These are phyloP conservation scores for Candida alai DNA, from an alignment of 805 yeast species.

Conservation along the genomic window DNA sequence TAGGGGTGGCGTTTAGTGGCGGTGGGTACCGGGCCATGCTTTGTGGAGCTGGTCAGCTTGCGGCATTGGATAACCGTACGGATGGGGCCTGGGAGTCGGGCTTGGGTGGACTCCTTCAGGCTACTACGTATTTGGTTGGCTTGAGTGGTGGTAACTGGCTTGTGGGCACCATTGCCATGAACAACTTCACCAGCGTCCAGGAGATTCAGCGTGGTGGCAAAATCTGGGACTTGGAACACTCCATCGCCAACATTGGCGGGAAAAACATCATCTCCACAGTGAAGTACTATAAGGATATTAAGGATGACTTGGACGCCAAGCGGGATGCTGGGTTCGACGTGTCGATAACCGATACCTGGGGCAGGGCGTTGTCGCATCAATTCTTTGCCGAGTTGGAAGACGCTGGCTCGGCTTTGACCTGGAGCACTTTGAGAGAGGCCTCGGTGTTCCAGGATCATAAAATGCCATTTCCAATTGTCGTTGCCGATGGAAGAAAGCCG, in stretches of 20 bases:
- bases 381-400: constrained; percentile 23
- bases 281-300: constrained; percentile 42
- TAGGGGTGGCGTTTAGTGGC: constrained; percentile 35
- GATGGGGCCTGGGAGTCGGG: constrained; percentile 23
- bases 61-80: constrained; percentile 37
- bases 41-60: constrained; percentile 38
- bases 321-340: constrained; percentile 30
- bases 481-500: constrained; percentile 61
- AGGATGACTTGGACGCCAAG: constrained; percentile 23
- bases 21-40: constrained; percentile 41
- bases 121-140: constrained; percentile 36
- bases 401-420: constrained; percentile 29
- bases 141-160: constrained; percentile 44
- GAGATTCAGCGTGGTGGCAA: constrained; percentile 23
- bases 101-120: constrained; percentile 39
- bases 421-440: constrained; percentile 25
- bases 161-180: constrained; percentile 32
- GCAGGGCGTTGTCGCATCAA: constrained; percentile 32
- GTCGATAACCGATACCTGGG: constrained; percentile 39
- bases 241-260: constrained; percentile 64
- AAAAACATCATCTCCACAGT: constrained; percentile 49
- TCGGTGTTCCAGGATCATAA: constrained; percentile 23
- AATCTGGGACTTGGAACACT: constrained; percentile 67
- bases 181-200: constrained; percentile 32
- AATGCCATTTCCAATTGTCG: constrained; percentile 39